phyloP scores from a whole-genome alignment of 2,329 filamentous ascomycete genomes.

The Teratosphaeria zuluensis region DNA sequence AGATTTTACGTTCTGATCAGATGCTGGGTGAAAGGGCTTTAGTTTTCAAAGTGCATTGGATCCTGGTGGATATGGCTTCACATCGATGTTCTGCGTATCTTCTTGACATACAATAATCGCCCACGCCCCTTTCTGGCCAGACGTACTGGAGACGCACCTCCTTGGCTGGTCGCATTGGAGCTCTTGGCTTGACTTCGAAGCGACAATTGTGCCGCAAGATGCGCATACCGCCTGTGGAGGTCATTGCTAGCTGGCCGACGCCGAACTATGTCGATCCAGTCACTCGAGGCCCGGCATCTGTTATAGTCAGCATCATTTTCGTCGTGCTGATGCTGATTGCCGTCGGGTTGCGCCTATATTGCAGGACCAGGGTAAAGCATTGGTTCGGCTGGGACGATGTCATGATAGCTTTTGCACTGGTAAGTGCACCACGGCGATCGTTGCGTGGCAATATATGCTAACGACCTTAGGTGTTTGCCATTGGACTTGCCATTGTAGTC shows the following conservation, averaged over 20 bases:
- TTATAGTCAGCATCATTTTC: conserved; percentile 32
- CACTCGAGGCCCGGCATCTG: conserved; percentile 30
- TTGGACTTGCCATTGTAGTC: conserved; percentile 30
- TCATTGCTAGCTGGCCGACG: conserved; percentile 29
- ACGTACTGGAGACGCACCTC: background rate
- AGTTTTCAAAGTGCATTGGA: background rate
- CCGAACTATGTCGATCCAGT: conserved; percentile 34
- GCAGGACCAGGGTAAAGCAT: conserved; percentile 30
- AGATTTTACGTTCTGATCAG: background rate
- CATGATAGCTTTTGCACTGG: conserved; percentile 32
- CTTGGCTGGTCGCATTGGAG: background rate
- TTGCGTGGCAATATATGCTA: background rate
- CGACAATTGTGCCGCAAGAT: conserved; percentile 3
- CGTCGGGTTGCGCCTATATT: conserved; percentile 31
- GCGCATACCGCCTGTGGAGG: conserved; percentile 19
- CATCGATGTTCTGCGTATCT: background rate
- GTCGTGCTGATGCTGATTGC: conserved; percentile 27
- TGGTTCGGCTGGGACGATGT: conserved; percentile 36
- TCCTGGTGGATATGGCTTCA: background rate
- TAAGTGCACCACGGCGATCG: conserved; percentile 10
- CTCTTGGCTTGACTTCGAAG: background rate
- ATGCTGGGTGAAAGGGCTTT: too few relatives aligned
- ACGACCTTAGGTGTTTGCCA: conserved; percentile 25
- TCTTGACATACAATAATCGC: background rate
- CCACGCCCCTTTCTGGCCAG: too few relatives aligned